Evolutionary conservation across 164 flowering plant species (phyloP), one percentile per base, ranked within the genome.

Genomic region (Warburgia ugandensis): DNA sequence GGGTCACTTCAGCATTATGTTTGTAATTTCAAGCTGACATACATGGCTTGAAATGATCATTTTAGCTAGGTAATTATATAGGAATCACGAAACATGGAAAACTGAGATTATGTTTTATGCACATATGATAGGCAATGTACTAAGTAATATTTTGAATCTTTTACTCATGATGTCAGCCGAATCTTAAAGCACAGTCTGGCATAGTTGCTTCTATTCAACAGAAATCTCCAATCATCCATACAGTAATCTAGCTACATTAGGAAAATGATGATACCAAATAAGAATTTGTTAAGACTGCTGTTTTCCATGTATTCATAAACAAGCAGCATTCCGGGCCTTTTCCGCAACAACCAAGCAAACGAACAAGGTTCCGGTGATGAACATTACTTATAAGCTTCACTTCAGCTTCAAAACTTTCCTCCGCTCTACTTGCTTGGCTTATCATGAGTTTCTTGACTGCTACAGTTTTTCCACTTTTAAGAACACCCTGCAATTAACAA

Each of bases 361-460:
- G 78, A 28, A 75, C 29, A 17, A 77, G 77, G 41, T 80, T 80
- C 19, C 82, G 61, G 31, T 77, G 82, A 66, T 69, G 80, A 48
- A 75, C 76, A 55, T 80, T 80, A 50, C 86, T 71, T 38, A 80
- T 73, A 16, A 80, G 77, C 67, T 56, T 77, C 21, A 77, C 82
- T 65, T 77, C 86, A 20, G 54, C 67, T n/a, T 65, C 74, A 23
- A 73, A 77, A 23, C 71, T 66, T 22, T 57, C 66, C 38, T 68
- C 61, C 25, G 59, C 71, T 53, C 58, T 68, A 13, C 36, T 30
- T 5, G 75, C 58, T 23, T 60, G 61, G n/a, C 54, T 46, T 16
- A 77, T 49, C 8, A 54, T 42, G 3, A 74, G 77, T 48, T 56
- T 76, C 74, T 77, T 77, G 28, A 78, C 75, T 21, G 83, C 87